Base-by-base conservation (phyloP, 2,329 filamentous ascomycete genomes). In the Pseudogymnoascus sp. region DNA sequence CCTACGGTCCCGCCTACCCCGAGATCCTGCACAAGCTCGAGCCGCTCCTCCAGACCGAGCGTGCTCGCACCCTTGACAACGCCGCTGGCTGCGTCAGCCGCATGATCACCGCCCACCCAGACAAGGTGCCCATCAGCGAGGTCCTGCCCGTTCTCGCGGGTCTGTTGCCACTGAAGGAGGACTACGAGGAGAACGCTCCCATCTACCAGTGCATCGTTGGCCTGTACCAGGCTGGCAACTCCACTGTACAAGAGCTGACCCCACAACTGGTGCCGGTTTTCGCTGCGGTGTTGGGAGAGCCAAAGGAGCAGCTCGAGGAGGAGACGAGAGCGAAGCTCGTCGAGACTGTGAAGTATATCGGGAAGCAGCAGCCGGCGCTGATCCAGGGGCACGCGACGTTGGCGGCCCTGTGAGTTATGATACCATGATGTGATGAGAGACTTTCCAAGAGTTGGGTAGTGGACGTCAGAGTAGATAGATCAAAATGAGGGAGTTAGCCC, bases 141-240 rank as follows among this genome's bases (percentile, higher is more conserved):
- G 90, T 96, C 18, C 83, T 99, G 1, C 92, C 93, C 25, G 86
- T 85, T 1, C 77, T 97, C 28, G 83, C 95, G 61, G 83, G 84
- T 64, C 82, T 92, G 28, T 83, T 97, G 37, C 94, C 94, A 8
- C 81, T 97, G 65, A 90, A 89, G 74, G 92, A 96, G 72, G 94
- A 97, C 74, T 97, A 85, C 69, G 92, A 97, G 76, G 94, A 97
- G 83, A 97, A 99, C 77, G 90, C 90, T 70, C 92, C 94, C 7
- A 86, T 97, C 63, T 99, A 88, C 77, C 84, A 88, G 74, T 95
- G 92, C 84, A 87, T 99, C 70, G 87, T 90, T 74, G 86, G 89
- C 75, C 83, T 97, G 66, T 97, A 92, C 74, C 83, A 88, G 68
- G 78, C 82, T 64, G 82, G 85, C 66, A 87, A 93, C 75, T 77